Conservation (phyloP, 768 basidiomycete species). For the Ramaria sp. region DNA sequence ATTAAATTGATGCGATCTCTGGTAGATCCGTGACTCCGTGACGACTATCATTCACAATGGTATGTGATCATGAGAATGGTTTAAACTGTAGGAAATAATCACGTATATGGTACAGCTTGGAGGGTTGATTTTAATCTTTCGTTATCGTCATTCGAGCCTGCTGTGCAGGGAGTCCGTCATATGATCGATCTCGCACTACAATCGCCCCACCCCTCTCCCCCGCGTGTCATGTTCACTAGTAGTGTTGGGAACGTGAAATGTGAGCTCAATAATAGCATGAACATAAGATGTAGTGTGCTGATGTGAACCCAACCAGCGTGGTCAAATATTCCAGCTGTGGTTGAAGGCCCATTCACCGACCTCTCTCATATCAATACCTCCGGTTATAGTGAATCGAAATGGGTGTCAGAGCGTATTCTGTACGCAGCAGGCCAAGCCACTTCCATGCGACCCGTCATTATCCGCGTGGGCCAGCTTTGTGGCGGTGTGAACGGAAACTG, state of each 20-base stretch:
- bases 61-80: neutral
- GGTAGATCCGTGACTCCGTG: slow-evolving; percentile 2
- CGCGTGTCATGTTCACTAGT: too few relatives aligned
- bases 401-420: slow-evolving; percentile 13
- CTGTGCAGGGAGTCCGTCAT: too few relatives aligned
- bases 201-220: too few relatives aligned
- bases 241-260: too few relatives aligned
- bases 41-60: slow-evolving; percentile 10
- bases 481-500: slow-evolving; percentile 13
- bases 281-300: neutral
- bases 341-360: slow-evolving; percentile 10
- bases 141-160: too few relatives aligned
- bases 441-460: slow-evolving; percentile 15
- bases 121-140: too few relatives aligned
- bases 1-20: too few relatives aligned
- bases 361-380: slow-evolving; percentile 18
- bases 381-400: slow-evolving; percentile 11
- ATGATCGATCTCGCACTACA: too few relatives aligned
- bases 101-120: too few relatives aligned
- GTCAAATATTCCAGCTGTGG: neutral
- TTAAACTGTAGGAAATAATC: too few relatives aligned
- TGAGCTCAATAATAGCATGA: too few relatives aligned
- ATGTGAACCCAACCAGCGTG: slow-evolving; percentile 10
- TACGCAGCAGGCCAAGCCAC: slow-evolving; percentile 11
- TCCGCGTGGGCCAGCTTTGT: slow-evolving; percentile 12